Conservation (phyloP, 108 stramenopile genomes). For the Conticribra weissflogii region DNA sequence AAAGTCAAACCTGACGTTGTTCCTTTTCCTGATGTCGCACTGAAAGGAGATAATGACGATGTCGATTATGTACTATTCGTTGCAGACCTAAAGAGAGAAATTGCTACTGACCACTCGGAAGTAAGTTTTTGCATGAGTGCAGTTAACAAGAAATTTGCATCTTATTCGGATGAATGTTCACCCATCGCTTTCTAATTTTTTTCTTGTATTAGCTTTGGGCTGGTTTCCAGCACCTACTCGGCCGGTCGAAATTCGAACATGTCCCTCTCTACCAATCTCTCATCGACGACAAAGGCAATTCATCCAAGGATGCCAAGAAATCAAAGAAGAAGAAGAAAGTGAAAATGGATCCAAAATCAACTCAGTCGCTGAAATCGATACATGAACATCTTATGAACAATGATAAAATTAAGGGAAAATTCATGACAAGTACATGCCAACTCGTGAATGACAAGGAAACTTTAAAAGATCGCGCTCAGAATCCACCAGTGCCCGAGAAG, state of each 20-base stretch:
- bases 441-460: constrained; percentile 43
- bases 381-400: constrained; percentile 32
- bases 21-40: background rate
- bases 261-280: constrained; percentile 14
- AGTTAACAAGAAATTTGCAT: background rate
- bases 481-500: too few relatives aligned
- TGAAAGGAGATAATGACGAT: background rate
- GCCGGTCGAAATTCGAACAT: constrained; percentile 13
- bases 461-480: constrained; percentile 14
- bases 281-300: background rate
- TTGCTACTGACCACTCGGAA: constrained; percentile 49
- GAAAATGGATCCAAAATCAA: constrained; percentile 35
- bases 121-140: constrained; percentile 9
- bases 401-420: constrained; percentile 11
- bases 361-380: constrained; percentile 27
- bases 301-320: background rate
- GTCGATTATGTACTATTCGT: constrained; percentile 42
- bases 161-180: background rate
- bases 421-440: constrained; percentile 37
- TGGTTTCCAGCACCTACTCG: constrained; percentile 45
- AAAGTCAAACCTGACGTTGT: background rate
- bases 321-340: constrained; percentile 37
- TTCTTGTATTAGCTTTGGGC: constrained; percentile 29
- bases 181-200: background rate
- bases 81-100: constrained; percentile 38